Conservation (phyloP, 768 basidiomycete species). For the Tylopilus vinaceipallidus region DNA sequence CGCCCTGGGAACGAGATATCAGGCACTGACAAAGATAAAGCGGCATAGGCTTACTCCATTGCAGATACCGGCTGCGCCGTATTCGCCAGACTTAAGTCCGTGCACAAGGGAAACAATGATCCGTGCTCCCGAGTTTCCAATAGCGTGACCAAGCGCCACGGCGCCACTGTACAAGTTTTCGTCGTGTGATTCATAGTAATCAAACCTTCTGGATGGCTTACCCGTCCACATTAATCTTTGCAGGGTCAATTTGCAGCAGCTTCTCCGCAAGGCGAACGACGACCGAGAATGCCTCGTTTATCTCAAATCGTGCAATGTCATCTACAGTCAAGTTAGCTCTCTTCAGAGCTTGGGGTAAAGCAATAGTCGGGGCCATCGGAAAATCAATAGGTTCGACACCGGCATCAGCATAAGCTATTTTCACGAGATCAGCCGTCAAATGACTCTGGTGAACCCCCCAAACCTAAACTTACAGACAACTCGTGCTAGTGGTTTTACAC, state of each 20-base stretch:
- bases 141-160: constrained; percentile 93
- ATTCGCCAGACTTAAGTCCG: constrained; percentile 87
- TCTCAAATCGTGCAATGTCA: constrained; percentile 90
- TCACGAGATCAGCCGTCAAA: constrained; percentile 6
- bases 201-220: constrained; percentile 35
- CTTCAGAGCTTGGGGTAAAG: constrained; percentile 84
- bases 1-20: constrained; percentile 55
- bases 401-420: constrained; percentile 89
- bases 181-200: constrained; percentile 4
- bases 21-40: constrained; percentile 9
- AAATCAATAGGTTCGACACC: constrained; percentile 97
- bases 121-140: constrained; percentile 93
- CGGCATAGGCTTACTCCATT: constrained; percentile 74
- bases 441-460: not conserved
- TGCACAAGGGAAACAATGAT: constrained; percentile 93
- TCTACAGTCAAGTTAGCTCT: constrained; percentile 78
- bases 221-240: constrained; percentile 91
- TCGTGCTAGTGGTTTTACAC: constrained; percentile 90
- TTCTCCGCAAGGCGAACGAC: constrained; percentile 92
- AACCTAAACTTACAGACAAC: constrained; percentile 70
- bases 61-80: constrained; percentile 95
- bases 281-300: constrained; percentile 98
- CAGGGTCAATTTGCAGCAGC: constrained; percentile 75
- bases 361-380: constrained; percentile 91
- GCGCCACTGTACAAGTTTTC: constrained; percentile 66